Evolutionary conservation across 768 basidiomycete species (phyloP), one percentile per base, ranked within the genome.

Genomic region (Amanita polypyramis): DNA sequence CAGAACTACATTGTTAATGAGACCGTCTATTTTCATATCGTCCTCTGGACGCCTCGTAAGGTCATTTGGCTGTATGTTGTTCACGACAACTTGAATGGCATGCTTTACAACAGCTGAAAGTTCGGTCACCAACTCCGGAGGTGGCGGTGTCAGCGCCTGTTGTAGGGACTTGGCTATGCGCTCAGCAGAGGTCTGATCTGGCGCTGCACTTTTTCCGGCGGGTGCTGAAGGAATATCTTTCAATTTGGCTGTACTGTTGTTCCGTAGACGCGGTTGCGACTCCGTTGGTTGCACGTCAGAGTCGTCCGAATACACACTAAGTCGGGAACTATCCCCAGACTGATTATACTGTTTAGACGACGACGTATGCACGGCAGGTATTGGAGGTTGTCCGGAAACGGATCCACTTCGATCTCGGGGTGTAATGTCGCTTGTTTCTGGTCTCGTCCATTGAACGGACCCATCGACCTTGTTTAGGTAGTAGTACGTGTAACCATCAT

Each of bases 401-500:
- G 47, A 49, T 34, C n/a, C 33, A 38, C 47, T 34, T 33, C 32
- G 29, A 21, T 49, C 47, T 27, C 39, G 38, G 7, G 21, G 11
- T 12, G 21, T 14, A 9, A n/a, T 21, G n/a, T 14, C 27, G 20
- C 10, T 9, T 34, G 14, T 32, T 49, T 80, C 79, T 34, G 86
- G 87, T 29, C 75, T 66, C 5, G 77, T 78, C 87, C 83, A 87
- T 47, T 77, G 78, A 12, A 81, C 68, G 45, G 76, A 66, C 11
- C 84, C 83, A 51, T 81, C 82, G 19, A 73, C 57, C 53, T 73
- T 80, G 69, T 94, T 93, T 61, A 74, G 61, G 62, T 86, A 93
- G 58, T 77, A 89, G 60, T 85, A 88, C 2, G 84, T 77, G 65
- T 77, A 69, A 30, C 88, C 88, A 55, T 93, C 90, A 57, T 91